These are phyloP conservation scores for Pseudogymnoascus sp. DNA, from an alignment of 2,329 filamentous ascomycete species.

Conservation along the genomic window DNA sequence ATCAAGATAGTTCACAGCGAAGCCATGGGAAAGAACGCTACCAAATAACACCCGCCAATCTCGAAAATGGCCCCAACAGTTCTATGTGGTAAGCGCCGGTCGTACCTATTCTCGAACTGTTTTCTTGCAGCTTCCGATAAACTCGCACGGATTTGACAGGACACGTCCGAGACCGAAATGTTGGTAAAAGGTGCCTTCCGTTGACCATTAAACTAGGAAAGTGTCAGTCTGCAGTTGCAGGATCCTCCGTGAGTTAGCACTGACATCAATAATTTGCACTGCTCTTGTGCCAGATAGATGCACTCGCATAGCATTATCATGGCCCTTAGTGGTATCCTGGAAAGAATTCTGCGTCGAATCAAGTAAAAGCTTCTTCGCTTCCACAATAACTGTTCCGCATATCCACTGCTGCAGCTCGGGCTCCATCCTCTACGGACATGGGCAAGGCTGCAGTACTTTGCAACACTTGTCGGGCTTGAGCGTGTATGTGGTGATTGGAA, in stretches of 20 bases:
- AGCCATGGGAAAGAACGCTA: not conserved
- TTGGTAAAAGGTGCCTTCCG: not conserved
- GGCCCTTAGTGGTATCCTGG: not conserved
- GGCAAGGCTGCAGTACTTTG: not conserved
- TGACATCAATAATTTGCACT: slow-evolving; percentile 1
- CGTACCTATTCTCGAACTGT: not conserved
- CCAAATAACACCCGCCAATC: not conserved
- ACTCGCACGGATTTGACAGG: not conserved
- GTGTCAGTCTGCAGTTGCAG: not conserved
- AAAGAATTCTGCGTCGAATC: not conserved
- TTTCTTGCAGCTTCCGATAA: slow-evolving; percentile 2
- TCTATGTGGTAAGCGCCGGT: not conserved
- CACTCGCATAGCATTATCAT: not conserved
- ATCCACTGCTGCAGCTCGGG: not conserved
- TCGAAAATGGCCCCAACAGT: slow-evolving; percentile 4
- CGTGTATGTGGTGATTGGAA: not conserved
- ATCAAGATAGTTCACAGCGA: not conserved
- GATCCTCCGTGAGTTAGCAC: not conserved
- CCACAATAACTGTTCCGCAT: not conserved
- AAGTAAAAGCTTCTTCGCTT: not conserved
- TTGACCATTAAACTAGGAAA: not conserved
- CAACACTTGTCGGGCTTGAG: not conserved
- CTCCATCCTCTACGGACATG: slow-evolving; percentile 1
- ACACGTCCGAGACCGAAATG: not conserved
- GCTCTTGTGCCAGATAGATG: not conserved